A percentile compares a stretch with the other conserved stretches of the same genome.
phyloP scores from a whole-genome alignment of 2,329 filamentous ascomycete genomes.

The Fusarium lyarnte region DNA sequence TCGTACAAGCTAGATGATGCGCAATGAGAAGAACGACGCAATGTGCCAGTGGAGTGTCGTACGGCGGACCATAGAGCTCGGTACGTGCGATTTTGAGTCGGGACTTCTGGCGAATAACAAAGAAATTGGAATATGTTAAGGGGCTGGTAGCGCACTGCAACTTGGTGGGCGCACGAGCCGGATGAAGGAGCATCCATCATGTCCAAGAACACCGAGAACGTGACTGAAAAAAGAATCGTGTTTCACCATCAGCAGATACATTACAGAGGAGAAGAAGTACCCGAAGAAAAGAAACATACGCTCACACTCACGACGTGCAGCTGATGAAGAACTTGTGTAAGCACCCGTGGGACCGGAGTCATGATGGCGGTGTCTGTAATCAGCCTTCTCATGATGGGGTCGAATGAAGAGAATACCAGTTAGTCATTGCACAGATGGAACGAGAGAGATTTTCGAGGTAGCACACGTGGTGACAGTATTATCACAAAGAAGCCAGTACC shows the following conservation, averaged over 20 bases:
- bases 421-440: background rate
- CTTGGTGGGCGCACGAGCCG: constrained; percentile 34
- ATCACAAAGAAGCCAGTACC: background rate
- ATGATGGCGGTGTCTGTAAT: constrained; percentile 15
- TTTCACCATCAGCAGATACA: constrained; percentile 21
- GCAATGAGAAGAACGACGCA: constrained; percentile 21
- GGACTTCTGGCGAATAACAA: constrained; percentile 32
- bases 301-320: constrained; percentile 8
- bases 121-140: constrained; percentile 42
- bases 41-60: constrained; percentile 2
- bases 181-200: constrained; percentile 23
- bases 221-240: background rate
- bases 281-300: background rate
- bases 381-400: background rate
- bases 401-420: background rate
- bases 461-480: background rate
- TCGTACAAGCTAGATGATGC: constrained; percentile 19
- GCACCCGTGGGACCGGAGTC: constrained; percentile 15
- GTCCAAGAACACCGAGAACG: constrained; percentile 1
- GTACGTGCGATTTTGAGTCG: constrained; percentile 31
- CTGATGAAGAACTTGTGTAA: constrained; percentile 8
- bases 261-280: background rate
- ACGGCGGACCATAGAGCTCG: constrained; percentile 31
- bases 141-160: constrained; percentile 40
- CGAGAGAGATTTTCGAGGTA: background rate